These are phyloP conservation scores for Melocanna baccifera DNA, from an alignment of 176 grass and related monocot species.

Conservation along the genomic window DNA sequence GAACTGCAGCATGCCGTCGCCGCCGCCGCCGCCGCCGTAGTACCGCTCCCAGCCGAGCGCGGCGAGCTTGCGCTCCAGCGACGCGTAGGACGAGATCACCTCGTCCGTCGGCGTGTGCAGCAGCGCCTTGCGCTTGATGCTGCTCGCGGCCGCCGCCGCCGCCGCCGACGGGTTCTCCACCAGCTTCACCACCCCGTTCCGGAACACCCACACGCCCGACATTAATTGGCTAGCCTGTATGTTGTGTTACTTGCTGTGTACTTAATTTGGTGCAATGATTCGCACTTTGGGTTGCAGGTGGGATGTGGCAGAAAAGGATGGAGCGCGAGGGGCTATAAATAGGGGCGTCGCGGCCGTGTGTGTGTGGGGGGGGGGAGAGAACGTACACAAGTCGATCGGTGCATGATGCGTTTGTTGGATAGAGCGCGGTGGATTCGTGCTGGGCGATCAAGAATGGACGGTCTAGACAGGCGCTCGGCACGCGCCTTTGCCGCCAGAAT, in stretches of 20 bases:
- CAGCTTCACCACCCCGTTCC: slow-evolving; percentile 73
- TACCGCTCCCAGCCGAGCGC: slow-evolving; percentile 90
- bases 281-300: background rate
- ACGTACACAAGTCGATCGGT: background rate
- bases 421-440: background rate
- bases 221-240: background rate
- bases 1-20: slow-evolving; percentile 52
- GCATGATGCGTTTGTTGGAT: background rate
- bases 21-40: slow-evolving; percentile 28
- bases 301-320: slow-evolving; percentile 19
- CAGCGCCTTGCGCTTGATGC: slow-evolving; percentile 58
- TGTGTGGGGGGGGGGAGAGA: too few species aligned
- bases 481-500: too few species aligned
- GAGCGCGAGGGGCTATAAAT: slow-evolving; percentile 16
- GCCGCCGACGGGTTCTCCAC: slow-evolving; percentile 58
- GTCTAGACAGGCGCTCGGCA: background rate
- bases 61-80: slow-evolving; percentile 69
- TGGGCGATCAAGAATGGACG: background rate
- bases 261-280: background rate
- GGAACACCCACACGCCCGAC: slow-evolving; percentile 95
- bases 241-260: background rate
- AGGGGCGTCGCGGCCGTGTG: background rate
- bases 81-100: slow-evolving; percentile 62
- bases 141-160: background rate
- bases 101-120: slow-evolving; percentile 64